Evolutionary conservation across 169 alveolate species (phyloP).

Genomic region (Eimeria praecox): DNA sequence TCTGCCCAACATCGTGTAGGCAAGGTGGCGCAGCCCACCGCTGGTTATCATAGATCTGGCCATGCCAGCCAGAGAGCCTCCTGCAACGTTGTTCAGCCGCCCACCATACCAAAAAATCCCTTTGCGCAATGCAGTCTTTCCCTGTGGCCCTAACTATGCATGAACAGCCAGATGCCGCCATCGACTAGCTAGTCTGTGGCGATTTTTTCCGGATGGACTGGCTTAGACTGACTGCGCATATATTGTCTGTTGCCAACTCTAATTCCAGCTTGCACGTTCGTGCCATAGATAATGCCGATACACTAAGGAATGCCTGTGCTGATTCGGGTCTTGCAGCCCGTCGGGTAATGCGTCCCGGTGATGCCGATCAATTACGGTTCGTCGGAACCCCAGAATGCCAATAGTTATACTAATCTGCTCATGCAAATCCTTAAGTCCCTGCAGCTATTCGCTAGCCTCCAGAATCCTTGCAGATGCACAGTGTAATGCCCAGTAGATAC

Average conservation of each 20-base stretch:
- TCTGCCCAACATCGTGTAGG: background rate
- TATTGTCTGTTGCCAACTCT: background rate
- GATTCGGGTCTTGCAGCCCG: background rate
- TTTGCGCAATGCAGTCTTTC: background rate
- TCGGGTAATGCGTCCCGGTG: background rate
- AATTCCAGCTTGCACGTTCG: background rate
- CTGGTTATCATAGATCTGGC: background rate
- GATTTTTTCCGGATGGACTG: background rate
- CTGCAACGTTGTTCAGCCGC: background rate
- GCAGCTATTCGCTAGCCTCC: background rate
- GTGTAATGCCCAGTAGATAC: background rate
- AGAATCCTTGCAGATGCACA: background rate
- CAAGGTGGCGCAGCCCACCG: background rate
- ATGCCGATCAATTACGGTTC: background rate
- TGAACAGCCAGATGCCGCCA: background rate
- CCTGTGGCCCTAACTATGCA: background rate
- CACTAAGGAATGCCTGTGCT: background rate
- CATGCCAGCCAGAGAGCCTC: background rate
- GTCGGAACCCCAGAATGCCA: background rate
- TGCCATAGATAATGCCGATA: background rate
- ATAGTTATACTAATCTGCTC: background rate
- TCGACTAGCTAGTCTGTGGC: background rate
- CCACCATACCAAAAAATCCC: background rate
- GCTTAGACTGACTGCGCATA: background rate
- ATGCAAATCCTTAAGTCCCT: background rate